Evolutionary conservation across 148 eudicot genomes (phyloP).

Genomic region (Camellia sinensis): DNA sequence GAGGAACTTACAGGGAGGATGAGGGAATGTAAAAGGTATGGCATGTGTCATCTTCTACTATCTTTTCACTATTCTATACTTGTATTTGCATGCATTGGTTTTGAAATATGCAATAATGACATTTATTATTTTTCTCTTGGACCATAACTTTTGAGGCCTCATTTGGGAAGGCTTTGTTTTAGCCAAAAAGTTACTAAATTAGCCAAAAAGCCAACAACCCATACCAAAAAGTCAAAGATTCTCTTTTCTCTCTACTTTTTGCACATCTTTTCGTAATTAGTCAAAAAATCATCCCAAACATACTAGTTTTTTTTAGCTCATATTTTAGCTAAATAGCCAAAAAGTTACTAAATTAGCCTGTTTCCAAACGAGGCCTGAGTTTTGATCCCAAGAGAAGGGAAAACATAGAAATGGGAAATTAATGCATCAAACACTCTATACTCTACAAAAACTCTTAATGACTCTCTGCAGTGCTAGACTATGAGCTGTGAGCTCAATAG

Average conservation of each 20-base stretch:
- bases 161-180: too few species aligned
- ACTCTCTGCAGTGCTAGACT: neutral
- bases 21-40: conserved; percentile 96
- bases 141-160: neutral
- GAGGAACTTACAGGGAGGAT: conserved; percentile 97
- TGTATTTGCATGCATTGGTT: neutral
- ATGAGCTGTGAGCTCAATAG: neutral
- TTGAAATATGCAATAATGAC: neutral
- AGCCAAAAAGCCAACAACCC: too few species aligned
- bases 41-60: neutral
- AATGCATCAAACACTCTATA: neutral
- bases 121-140: neutral
- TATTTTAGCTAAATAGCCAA: too few species aligned
- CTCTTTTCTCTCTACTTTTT: too few species aligned
- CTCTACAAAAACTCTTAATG: too few species aligned
- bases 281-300: too few species aligned
- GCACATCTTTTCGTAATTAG: too few species aligned
- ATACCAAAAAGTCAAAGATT: too few species aligned
- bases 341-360: too few species aligned
- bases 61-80: conserved; percentile 11
- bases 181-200: too few species aligned
- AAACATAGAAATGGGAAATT: neutral
- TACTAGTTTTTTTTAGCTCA: too few species aligned
- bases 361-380: too few species aligned
- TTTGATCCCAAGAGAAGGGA: neutral